Conservation (phyloP, 176 grass and related monocot genomes). For the Ensete ventricosum region DNA sequence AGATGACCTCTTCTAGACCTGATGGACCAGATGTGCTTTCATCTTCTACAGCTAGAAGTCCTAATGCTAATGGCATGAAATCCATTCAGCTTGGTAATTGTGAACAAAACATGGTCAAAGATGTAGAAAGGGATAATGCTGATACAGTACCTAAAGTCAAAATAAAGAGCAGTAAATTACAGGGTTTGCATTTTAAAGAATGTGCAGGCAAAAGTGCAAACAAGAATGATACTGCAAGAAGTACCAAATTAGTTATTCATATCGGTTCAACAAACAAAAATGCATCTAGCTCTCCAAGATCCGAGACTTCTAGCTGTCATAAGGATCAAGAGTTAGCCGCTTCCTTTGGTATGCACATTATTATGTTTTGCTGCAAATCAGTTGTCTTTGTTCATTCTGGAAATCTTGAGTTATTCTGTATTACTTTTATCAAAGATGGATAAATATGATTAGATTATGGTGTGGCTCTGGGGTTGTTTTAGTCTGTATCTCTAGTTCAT, state of each 20-base stretch:
- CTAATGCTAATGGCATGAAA: slow-evolving; percentile 35
- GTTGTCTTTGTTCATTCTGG: slow-evolving; percentile 22
- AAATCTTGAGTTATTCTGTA: not conserved
- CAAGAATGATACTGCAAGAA: slow-evolving; percentile 56
- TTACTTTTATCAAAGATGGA: not conserved
- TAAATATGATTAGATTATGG: not conserved
- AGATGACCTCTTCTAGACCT: slow-evolving; percentile 31
- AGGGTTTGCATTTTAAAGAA: slow-evolving; percentile 59
- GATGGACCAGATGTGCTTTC: slow-evolving; percentile 28
- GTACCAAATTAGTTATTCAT: slow-evolving; percentile 93
- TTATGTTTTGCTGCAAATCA: slow-evolving; percentile 5
- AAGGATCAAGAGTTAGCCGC: slow-evolving; percentile 57
- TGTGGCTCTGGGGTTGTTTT: not conserved
- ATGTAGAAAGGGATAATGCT: slow-evolving; percentile 21
- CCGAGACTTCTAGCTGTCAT: slow-evolving; percentile 71
- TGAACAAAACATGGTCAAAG: not conserved
- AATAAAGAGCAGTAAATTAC: slow-evolving; percentile 54
- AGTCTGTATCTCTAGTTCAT: no score
- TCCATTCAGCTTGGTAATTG: slow-evolving; percentile 1
- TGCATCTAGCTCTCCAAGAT: slow-evolving; percentile 55
- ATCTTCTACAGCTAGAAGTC: slow-evolving; percentile 36
- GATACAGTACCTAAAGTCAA: slow-evolving; percentile 58
- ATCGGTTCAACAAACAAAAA: slow-evolving; percentile 69
- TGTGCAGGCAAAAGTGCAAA: slow-evolving; percentile 36
- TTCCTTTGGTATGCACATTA: slow-evolving; percentile 46